Base-by-base conservation (phyloP, 345 rosid species). In the Hypericum perforatum region DNA sequence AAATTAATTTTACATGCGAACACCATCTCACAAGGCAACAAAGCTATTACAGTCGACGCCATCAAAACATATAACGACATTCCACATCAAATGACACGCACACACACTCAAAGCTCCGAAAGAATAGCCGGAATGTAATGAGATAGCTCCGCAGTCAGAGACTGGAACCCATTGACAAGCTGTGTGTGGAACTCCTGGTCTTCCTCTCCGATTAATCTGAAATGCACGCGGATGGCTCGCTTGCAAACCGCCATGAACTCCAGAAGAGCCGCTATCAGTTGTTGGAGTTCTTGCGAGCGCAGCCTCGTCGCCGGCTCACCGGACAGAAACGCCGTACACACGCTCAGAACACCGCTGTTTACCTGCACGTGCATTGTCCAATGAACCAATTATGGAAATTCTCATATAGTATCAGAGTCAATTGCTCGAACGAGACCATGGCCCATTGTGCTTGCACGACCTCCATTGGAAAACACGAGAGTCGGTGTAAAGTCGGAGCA, bases 201-300 rank as follows among this genome's bases (percentile, higher is more conserved):
- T 67, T 94, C 97, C 57, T 89, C 97, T 42, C 99, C 99, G 1
- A 94, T 94, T 67, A 94, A 70, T 53, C 97, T 79, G 61, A 72
- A 79, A 73, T 94, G 99, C 11, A 94, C 95, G 40, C 99, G 80
- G 13, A 94, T 89, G 22, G 97, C 99, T 38, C 99, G 86, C 76
- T 92, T 92, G 65, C 99, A 94, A 52, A 92, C 99, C 0, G 95
- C 99, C 99, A 89, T 92, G 77, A 89, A 92, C 68, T 89, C 99
- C 6, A 86, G 94, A 14, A 89, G 83, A 8, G 99, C 97, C 0
- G 99, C 99, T 9, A 92, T 92, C 6, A 92, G 94, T 66, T 92
- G 97, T 70, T 92, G 99, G 55, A 92, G 76, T 48, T 92, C 99
- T 67, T 92, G 99, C 2, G 89, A 89, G 13, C 97, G 87, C 68